A percentile compares a stretch with the other conserved stretches of the same genome.
Evolutionary conservation across 345 rosid genomes (phyloP).

Genomic region (Sisymbrium irio): DNA sequence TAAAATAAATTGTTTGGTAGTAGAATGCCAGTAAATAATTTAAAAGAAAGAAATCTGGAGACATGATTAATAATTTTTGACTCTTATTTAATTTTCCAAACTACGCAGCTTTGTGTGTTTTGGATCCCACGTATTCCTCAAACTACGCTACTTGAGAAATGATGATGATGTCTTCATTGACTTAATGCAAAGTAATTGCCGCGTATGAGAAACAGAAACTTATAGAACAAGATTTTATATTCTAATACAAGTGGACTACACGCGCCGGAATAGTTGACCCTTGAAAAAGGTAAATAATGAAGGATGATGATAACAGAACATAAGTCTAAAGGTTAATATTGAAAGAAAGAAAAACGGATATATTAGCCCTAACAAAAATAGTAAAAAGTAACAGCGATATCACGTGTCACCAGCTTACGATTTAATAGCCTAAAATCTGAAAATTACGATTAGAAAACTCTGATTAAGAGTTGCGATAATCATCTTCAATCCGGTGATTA

Average conservation of each 20-base stretch:
- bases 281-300: neutral
- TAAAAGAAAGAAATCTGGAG: neutral
- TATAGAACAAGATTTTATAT: neutral
- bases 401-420: slow-evolving; percentile 2
- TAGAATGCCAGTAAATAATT: neutral
- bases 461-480: neutral
- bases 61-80: neutral
- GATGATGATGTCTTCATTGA: slow-evolving; percentile 19
- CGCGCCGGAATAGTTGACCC: slow-evolving; percentile 30
- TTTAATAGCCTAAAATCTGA: slow-evolving; percentile 10
- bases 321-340: slow-evolving; percentile 4
- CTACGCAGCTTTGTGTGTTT: neutral
- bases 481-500: slow-evolving; percentile 3
- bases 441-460: neutral
- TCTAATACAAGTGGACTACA: slow-evolving; percentile 25
- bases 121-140: neutral
- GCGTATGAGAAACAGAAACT: neutral
- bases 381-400: slow-evolving; percentile 17
- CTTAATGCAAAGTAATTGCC: slow-evolving; percentile 19
- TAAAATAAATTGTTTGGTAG: neutral
- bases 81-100: neutral
- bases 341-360: neutral
- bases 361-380: slow-evolving; percentile 26
- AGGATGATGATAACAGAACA: neutral
- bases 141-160: neutral